Conservation (phyloP, 2,329 filamentous ascomycete genomes). For the Xylaria sp. region DNA sequence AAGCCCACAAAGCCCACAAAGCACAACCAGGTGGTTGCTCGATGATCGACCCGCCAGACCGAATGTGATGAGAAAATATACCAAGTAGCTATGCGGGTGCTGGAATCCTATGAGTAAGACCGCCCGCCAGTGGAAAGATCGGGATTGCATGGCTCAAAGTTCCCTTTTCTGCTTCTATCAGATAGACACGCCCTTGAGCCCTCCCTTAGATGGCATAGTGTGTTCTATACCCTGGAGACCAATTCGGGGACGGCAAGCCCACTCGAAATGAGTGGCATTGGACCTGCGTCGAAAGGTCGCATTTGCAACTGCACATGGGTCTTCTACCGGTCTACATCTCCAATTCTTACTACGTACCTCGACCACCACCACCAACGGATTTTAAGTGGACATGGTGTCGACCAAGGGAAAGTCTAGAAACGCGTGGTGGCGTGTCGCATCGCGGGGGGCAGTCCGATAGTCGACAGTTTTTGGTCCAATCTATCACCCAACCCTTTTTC, state of each 20-base stretch:
- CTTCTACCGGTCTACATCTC: slow-evolving; percentile 36
- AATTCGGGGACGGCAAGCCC: slow-evolving; percentile 17
- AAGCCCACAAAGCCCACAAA: too few species aligned
- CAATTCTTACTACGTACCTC: slow-evolving; percentile 18
- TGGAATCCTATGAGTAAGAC: not conserved
- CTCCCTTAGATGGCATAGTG: slow-evolving; percentile 13
- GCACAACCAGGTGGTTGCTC: slow-evolving; percentile 19
- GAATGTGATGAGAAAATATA: slow-evolving; percentile 28
- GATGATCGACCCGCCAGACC: slow-evolving; percentile 18
- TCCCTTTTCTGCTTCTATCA: slow-evolving; percentile 10
- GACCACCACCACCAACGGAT: slow-evolving; percentile 10
- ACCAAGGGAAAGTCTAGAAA: slow-evolving; percentile 14
- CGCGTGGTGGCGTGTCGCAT: slow-evolving; percentile 28
- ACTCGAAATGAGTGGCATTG: slow-evolving; percentile 35
- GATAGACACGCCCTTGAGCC: slow-evolving; percentile 18
- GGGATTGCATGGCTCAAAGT: not conserved
- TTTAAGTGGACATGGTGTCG: slow-evolving; percentile 3
- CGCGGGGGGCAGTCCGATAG: slow-evolving; percentile 8
- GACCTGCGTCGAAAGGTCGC: slow-evolving; percentile 43
- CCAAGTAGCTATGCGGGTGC: not conserved
- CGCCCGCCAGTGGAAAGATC: not conserved
- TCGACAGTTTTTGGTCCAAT: not conserved
- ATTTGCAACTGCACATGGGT: slow-evolving; percentile 37
- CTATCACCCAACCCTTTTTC: slow-evolving; percentile 21
- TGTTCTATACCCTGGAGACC: not conserved